Base-by-base conservation (phyloP, 192 early-diverging fungal genomes). In the Helicostylum pulchrum region DNA sequence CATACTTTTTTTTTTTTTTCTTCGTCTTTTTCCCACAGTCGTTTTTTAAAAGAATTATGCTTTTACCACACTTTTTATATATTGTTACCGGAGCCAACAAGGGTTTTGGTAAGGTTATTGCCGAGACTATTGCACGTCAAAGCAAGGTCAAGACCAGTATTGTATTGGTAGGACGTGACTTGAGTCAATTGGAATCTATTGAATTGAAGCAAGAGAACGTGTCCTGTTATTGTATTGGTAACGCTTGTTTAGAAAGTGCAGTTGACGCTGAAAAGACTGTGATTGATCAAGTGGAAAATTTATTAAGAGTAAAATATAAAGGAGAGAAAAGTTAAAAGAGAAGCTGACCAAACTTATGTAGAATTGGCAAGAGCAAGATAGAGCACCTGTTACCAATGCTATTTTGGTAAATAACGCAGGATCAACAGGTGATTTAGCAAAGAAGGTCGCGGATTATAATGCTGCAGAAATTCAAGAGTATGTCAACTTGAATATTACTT, bases 391-490 rank as follows among this genome's bases (percentile, higher is more conserved):
- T 39, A 64, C 71, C 19, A 75, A 66, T 39, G 73, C 73, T 7
- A 64, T 67, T 19, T 78, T 95, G 56, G 68, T 95, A 70, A 88
- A 93, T 72, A 90, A 88, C 69, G 90, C 90, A 1, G 92, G 91
- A 15, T 83, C 90, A 0, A 65, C 88, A 3, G 85, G 92, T 30
- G 83, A 87, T 54, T 74, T 96, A 17, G 72, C 77, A 64, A 85
- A 84, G 42, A 77, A 72, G 0, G 81, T 85, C 11, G 78, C 61
- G 44, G 76, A 87, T 12, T 79, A 84, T 45, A 61, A 68, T 5
- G 72, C 70, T 23, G 66, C 75, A 20, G 85, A 84, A 9, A 69
- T 84, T 8, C 56, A 75, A 15, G 30, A 34, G 9, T 88, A 88
- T 66, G 61, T 80, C 5, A 63, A 78, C 36, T 64, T 84, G 46